A percentile compares a stretch with the other conserved stretches of the same genome.
Conservation (phyloP, 2,329 filamentous ascomycete species). For the Beauveria sp. region DNA sequence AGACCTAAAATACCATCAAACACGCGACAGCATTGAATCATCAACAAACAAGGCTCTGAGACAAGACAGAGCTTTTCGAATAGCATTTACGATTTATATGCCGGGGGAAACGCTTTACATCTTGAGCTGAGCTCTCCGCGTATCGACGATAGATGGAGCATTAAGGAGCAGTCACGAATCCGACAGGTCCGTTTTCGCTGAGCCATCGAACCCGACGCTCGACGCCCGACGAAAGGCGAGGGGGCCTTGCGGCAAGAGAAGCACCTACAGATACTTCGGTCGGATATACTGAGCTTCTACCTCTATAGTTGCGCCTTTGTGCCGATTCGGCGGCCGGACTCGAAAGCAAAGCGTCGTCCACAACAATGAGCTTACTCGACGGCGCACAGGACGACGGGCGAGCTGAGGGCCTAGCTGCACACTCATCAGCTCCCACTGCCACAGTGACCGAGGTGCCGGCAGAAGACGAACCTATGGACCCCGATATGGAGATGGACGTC, state of each 20-base stretch:
- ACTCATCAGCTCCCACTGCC: not conserved
- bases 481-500: conserved; percentile 3
- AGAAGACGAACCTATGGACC: not conserved
- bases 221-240: not conserved
- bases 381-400: not conserved
- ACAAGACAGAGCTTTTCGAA: not conserved
- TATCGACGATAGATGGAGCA: conserved; percentile 4
- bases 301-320: not conserved
- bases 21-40: not conserved
- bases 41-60: not conserved
- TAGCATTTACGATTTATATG: not conserved
- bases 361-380: not conserved
- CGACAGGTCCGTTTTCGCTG: conserved; percentile 1
- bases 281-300: not conserved
- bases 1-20: conserved; percentile 2
- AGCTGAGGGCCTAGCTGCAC: not conserved
- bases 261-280: not conserved
- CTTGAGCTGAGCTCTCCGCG: not conserved
- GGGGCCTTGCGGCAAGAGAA: not conserved
- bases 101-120: no score
- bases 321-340: not conserved
- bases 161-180: not conserved
- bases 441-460: not conserved
- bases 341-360: not conserved
- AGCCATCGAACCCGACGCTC: not conserved